These are phyloP conservation scores for Wickerhamomyces canadensis DNA, from an alignment of 805 yeast species.

Conservation along the genomic window DNA sequence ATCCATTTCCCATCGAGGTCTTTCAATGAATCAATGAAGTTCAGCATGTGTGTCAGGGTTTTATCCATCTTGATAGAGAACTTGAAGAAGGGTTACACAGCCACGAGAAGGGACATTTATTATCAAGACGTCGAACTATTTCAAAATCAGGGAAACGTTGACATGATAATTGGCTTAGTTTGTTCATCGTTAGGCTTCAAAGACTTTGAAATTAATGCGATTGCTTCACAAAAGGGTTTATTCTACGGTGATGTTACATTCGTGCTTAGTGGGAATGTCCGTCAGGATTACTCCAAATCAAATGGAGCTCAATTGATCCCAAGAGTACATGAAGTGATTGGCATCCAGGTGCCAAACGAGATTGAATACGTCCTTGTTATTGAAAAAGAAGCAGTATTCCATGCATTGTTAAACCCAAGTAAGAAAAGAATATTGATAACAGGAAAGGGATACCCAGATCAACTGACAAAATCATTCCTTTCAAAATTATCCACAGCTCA, in stretches of 20 bases:
- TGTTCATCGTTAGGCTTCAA: constrained; percentile 33
- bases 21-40: constrained; percentile 3
- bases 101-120: constrained; percentile 52
- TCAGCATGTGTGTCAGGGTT: constrained; percentile 10
- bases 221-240: constrained; percentile 60
- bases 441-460: constrained; percentile 70
- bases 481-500: constrained; percentile 19
- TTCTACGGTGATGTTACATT: constrained; percentile 32
- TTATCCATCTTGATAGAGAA: constrained; percentile 15
- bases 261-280: constrained; percentile 1
- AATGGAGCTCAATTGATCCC: constrained; percentile 34
- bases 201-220: constrained; percentile 38
- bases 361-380: constrained; percentile 33
- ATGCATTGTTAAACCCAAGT: constrained; percentile 20
- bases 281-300: constrained; percentile 4
- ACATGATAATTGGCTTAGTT: constrained; percentile 34
- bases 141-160: constrained; percentile 38
- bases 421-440: constrained; percentile 39
- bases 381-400: constrained; percentile 51
- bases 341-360: constrained; percentile 2
- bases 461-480: constrained; percentile 43
- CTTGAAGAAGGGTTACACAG: constrained; percentile 7
- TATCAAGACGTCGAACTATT: constrained; percentile 57
- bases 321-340: constrained; percentile 23
- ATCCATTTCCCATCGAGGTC: constrained; percentile 14